These are phyloP conservation scores for Fusarium algeriense DNA, from an alignment of 2,329 filamentous ascomycete genomes.

Conservation along the genomic window DNA sequence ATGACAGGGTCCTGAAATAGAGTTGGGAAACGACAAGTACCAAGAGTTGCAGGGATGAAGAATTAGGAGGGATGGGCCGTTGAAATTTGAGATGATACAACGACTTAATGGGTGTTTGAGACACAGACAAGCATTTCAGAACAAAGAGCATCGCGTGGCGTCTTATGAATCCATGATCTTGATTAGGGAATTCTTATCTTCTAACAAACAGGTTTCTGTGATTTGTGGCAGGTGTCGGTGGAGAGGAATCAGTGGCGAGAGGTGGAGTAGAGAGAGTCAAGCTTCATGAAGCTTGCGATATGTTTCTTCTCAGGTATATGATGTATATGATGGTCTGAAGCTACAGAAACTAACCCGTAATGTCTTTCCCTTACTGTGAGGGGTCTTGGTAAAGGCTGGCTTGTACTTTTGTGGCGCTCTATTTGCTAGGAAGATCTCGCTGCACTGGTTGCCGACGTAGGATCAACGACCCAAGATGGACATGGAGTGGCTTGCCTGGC, in stretches of 20 bases:
- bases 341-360: neutral
- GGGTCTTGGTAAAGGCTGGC: constrained; percentile 4
- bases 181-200: constrained; percentile 23
- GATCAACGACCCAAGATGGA: neutral
- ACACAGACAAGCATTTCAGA: constrained; percentile 29
- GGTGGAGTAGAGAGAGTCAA: neutral
- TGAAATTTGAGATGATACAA: constrained; percentile 17
- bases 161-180: constrained; percentile 36
- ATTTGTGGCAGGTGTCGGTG: neutral
- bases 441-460: neutral
- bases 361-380: neutral
- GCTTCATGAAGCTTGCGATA: constrained; percentile 3
- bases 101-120: constrained; percentile 23
- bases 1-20: constrained; percentile 82
- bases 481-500: neutral
- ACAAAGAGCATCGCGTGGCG: constrained; percentile 32
- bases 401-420: neutral
- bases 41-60: constrained; percentile 19
- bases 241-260: constrained; percentile 1
- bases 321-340: neutral
- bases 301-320: neutral
- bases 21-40: constrained; percentile 2
- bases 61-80: constrained; percentile 6
- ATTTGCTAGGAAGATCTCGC: constrained; percentile 1
- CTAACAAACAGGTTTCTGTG: constrained; percentile 17